Evolutionary conservation across 164 flowering plant genomes (phyloP).

Genomic region (Annona cherimola): DNA sequence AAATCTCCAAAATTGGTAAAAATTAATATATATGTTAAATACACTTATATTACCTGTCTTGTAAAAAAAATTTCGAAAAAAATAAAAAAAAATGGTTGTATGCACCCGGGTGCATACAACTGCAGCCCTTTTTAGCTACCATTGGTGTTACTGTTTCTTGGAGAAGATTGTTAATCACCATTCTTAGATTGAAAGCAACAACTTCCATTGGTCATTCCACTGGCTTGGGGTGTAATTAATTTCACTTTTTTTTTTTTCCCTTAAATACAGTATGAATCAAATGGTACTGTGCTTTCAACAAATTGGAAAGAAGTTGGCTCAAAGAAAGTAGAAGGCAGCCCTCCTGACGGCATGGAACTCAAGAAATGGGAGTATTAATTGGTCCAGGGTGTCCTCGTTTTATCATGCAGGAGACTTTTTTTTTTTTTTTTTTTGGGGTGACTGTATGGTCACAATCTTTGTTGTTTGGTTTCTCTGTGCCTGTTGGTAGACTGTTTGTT

Average conservation of each 20-base stretch:
- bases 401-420: too few relatives aligned
- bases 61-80: too few relatives aligned
- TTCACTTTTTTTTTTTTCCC: not conserved
- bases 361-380: slow-evolving; percentile 76
- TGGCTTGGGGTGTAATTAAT: not conserved
- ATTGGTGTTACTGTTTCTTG: not conserved
- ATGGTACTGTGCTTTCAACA: slow-evolving; percentile 92
- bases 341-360: slow-evolving; percentile 96
- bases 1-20: too few relatives aligned
- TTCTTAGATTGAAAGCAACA: not conserved
- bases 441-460: too few relatives aligned
- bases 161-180: not conserved
- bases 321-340: slow-evolving; percentile 78
- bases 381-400: too few relatives aligned
- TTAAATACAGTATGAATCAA: slow-evolving; percentile 66
- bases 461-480: too few relatives aligned
- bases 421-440: too few relatives aligned
- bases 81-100: too few relatives aligned
- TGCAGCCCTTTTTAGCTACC: not conserved
- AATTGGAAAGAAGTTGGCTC: slow-evolving; percentile 94
- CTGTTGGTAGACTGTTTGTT: too few relatives aligned
- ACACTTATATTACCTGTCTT: too few relatives aligned
- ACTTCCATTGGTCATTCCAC: not conserved
- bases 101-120: too few relatives aligned
- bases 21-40: too few relatives aligned